These are phyloP conservation scores for Penicillium sp. DNA, from an alignment of 2,329 filamentous ascomycete genomes.

Conservation along the genomic window DNA sequence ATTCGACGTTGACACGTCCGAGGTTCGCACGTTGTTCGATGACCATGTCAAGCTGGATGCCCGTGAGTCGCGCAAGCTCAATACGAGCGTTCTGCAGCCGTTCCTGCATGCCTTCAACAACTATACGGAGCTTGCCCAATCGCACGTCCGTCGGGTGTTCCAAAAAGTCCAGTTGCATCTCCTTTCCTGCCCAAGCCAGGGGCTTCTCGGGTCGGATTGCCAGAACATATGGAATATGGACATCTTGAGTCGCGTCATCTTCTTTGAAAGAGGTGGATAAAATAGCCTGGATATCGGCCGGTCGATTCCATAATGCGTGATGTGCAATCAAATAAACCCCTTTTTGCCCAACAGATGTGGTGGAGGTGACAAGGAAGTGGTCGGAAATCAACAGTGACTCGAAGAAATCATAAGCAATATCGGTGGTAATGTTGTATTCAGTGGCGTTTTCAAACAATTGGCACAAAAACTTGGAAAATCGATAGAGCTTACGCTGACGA, in stretches of 20 bases:
- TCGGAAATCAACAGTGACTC: constrained; percentile 77
- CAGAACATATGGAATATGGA: constrained; percentile 75
- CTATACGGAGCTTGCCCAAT: constrained; percentile 77
- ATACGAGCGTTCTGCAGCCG: constrained; percentile 75
- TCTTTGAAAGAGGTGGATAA: constrained; percentile 75
- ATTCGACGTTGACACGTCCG: constrained; percentile 81
- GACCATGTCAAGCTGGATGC: constrained; percentile 80
- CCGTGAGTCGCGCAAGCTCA: constrained; percentile 73
- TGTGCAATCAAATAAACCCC: constrained; percentile 84
- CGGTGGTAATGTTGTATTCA: constrained; percentile 79
- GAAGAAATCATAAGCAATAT: constrained; percentile 72
- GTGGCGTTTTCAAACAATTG: constrained; percentile 96
- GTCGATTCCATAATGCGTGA: constrained; percentile 69
- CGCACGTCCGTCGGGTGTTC: constrained; percentile 83
- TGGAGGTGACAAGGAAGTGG: constrained; percentile 80
- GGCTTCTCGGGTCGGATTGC: constrained; percentile 78
- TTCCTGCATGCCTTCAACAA: constrained; percentile 81
- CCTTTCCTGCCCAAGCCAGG: constrained; percentile 77
- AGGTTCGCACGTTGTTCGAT: constrained; percentile 93
- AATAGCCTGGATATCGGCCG: constrained; percentile 80
- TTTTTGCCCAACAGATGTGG: constrained; percentile 65
- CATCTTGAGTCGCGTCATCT: constrained; percentile 68
- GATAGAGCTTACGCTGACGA: constrained; percentile 91
- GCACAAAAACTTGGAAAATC: constrained; percentile 85
- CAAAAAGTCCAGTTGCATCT: constrained; percentile 67